Base-by-base conservation (phyloP, 805 yeast genomes). In the Schwanniomyces polymorphus region DNA sequence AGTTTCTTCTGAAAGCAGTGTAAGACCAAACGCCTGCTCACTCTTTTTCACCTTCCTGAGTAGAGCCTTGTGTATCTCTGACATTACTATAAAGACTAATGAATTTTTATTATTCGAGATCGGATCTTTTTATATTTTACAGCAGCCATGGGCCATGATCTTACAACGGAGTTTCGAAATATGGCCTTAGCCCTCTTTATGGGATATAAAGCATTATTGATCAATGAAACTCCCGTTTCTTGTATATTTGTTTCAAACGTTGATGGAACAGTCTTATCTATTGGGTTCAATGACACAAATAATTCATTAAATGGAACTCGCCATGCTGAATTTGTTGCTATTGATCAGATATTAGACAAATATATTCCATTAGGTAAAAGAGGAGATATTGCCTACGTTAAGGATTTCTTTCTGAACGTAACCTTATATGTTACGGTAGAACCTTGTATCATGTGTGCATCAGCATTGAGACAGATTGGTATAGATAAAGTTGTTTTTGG, bases 381-480 rank as follows among this genome's bases (percentile, higher is more conserved):
- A 42, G 51, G 52, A 14, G 46, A 43, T 11, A 31, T 48, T n/a
- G 49, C 41, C 29, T 47, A 55, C 14, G 54, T 73, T 10, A 52
- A 57, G 21, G 51, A 60, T 1, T 62, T 80, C 8, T 81, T 89
- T 56, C 57, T 65, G 33, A 79, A 84, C 23, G 74, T 88, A 3
- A 83, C 81, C 27, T 73, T 94, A 7, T 92, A 91, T 64, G 99
- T 94, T 23, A 91, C 98, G 0, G 97, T 94, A 0, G 99, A 94
- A 65, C 99, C 99, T 0, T 94, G 99, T 62, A 86, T 94, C 7
- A 94, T 94, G 99, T 94, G 99, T 70, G 98, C 97, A 0, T 83
- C 94, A 35, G 91, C 96, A 2, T 67, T 94, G 35, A 77, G 91
- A 48, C 99, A 94, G 56, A 63, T 91, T 40, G 85, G 86, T 1